A percentile compares a stretch with the other conserved stretches of the same genome.
phyloP scores from a whole-genome alignment of 768 basidiomycete species.

The Podaxis sp. region DNA sequence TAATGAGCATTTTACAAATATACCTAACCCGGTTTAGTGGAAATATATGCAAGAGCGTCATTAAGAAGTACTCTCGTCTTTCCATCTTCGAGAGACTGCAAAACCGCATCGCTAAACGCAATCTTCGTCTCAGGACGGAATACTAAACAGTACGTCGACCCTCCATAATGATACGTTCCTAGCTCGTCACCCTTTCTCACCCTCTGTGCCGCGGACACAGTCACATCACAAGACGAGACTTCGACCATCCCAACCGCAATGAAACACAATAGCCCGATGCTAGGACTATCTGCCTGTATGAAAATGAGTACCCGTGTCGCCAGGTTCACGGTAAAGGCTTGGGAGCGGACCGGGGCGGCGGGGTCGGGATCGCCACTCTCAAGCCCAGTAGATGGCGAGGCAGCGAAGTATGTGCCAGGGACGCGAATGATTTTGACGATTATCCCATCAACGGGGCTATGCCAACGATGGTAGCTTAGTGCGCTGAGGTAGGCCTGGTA shows the following conservation, averaged over 20 bases:
- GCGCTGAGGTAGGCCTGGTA: slow-evolving; percentile 60
- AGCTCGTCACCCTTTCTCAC: slow-evolving; percentile 54
- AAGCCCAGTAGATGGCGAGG: slow-evolving; percentile 23
- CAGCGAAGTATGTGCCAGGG: slow-evolving; percentile 51
- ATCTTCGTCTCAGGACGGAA: background rate
- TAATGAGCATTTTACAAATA: background rate
- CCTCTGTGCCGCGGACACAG: slow-evolving; percentile 41
- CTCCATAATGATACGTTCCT: slow-evolving; percentile 67
- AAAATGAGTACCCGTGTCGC: slow-evolving; percentile 53
- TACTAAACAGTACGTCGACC: slow-evolving; percentile 41
- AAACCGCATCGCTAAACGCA: background rate
- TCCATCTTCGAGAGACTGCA: background rate
- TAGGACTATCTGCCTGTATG: slow-evolving; percentile 50
- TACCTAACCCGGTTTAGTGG: background rate
- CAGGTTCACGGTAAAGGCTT: slow-evolving; percentile 40
- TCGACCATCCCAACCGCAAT: slow-evolving; percentile 61
- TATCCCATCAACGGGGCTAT: slow-evolving; percentile 49
- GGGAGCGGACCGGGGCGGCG: slow-evolving; percentile 23
- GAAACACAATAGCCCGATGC: slow-evolving; percentile 57
- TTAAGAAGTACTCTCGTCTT: background rate
- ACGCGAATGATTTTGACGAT: slow-evolving; percentile 40
- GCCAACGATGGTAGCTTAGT: slow-evolving; percentile 62
- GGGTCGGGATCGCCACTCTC: slow-evolving; percentile 17
- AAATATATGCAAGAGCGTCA: background rate
- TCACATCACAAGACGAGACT: slow-evolving; percentile 57